A percentile compares a stretch with the other conserved stretches of the same genome.
Conservation (phyloP, 352 stramenopile genomes). For the Phytophthora hybrid region DNA sequence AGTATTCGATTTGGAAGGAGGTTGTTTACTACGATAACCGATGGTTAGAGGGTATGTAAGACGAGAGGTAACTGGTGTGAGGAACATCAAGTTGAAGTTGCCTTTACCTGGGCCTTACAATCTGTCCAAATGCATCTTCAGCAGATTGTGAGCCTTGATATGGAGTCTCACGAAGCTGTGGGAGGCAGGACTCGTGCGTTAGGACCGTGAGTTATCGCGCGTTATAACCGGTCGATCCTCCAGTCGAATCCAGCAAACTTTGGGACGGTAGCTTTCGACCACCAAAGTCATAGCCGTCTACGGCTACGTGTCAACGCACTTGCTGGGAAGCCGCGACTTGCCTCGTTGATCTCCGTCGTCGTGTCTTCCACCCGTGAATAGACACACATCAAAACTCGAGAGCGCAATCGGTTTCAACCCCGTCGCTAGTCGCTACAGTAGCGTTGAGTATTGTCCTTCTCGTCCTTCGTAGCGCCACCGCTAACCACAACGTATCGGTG, state of each 20-base stretch:
- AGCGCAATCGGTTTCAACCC: background rate
- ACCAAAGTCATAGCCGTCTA: background rate
- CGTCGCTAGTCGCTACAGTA: background rate
- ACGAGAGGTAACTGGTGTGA: background rate
- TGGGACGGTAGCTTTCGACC: background rate
- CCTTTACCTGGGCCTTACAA: background rate
- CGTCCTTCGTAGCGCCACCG: background rate
- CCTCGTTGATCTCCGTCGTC: background rate
- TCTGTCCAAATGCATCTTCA: too few relatives aligned
- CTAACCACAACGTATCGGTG: background rate
- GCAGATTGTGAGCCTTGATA: too few relatives aligned
- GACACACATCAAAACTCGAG: background rate
- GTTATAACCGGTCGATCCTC: background rate
- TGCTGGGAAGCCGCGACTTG: background rate
- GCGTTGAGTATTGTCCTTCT: background rate
- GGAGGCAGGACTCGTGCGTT: too few relatives aligned
- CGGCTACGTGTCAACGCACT: background rate
- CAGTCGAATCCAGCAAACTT: background rate
- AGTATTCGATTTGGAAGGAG: background rate
- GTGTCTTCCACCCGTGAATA: background rate
- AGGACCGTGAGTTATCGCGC: too few relatives aligned
- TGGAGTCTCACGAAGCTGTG: too few relatives aligned
- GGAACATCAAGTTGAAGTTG: slow-evolving; percentile 1
- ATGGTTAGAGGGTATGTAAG: background rate
- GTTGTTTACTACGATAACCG: background rate